A percentile compares a stretch with the other conserved stretches of the same genome.
Conservation (phyloP, 208 protist genomes). For the Leishmania braziliensis region DNA sequence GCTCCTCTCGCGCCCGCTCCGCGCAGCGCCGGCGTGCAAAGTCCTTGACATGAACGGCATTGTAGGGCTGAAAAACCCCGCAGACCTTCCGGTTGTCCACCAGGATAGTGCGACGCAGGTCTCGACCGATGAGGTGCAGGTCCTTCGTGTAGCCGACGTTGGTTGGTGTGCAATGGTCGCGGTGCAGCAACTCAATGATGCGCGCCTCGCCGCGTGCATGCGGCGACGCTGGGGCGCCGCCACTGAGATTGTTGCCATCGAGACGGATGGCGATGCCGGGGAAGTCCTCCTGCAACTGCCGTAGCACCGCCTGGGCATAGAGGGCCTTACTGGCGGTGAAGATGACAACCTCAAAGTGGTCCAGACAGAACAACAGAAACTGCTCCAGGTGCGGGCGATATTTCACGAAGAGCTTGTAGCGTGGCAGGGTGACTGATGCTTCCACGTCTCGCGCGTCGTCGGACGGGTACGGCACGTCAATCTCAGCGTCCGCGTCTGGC, state of each 20-base stretch:
- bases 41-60: constrained; percentile 49
- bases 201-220: not conserved
- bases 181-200: constrained; percentile 43
- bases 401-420: constrained; percentile 43
- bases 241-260: not conserved
- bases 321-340: constrained; percentile 57
- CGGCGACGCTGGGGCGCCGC: not conserved
- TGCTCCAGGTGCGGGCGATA: constrained; percentile 41
- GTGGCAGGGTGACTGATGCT: not conserved
- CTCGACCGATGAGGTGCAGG: constrained; percentile 58
- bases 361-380: constrained; percentile 44
- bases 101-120: constrained; percentile 43
- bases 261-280: constrained; percentile 20
- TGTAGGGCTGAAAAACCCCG: constrained; percentile 68
- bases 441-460: constrained; percentile 4
- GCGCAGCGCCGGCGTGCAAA: constrained; percentile 20
- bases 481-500: constrained; percentile 34
- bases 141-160: constrained; percentile 71
- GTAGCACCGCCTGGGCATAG: constrained; percentile 47
- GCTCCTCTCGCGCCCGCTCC: not conserved
- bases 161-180: constrained; percentile 60
- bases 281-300: constrained; percentile 41
- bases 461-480: constrained; percentile 11
- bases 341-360: constrained; percentile 60
- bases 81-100: constrained; percentile 65